These are phyloP conservation scores for Lupinus albus DNA, from an alignment of 306 rosid species.

Conservation along the genomic window DNA sequence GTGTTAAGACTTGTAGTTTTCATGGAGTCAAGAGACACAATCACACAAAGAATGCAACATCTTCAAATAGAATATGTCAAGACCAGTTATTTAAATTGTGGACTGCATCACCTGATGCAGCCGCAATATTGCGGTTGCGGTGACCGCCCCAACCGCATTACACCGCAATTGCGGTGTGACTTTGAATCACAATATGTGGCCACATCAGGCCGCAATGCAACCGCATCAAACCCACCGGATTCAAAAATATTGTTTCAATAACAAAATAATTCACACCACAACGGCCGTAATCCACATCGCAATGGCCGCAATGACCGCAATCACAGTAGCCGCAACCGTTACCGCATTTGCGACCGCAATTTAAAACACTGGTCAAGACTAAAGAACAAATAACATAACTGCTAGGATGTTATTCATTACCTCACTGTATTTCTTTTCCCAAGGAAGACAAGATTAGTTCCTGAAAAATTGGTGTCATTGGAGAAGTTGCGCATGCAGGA, in stretches of 20 bases:
- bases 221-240: too few species aligned
- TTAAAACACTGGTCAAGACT: slow-evolving; percentile 13
- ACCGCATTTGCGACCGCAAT: too few species aligned
- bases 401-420: slow-evolving; percentile 44
- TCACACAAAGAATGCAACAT: background rate
- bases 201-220: too few species aligned
- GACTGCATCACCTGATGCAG: background rate
- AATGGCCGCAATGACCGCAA: too few species aligned
- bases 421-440: slow-evolving; percentile 49
- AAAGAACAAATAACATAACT: slow-evolving; percentile 26
- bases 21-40: slow-evolving; percentile 9
- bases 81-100: background rate
- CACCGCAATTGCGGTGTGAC: too few species aligned
- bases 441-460: slow-evolving; percentile 45
- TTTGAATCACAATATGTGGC: too few species aligned
- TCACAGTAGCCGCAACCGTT: too few species aligned
- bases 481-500: slow-evolving; percentile 46
- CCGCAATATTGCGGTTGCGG: too few species aligned
- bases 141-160: too few species aligned
- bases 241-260: too few species aligned
- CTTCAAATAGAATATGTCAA: slow-evolving; percentile 6
- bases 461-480: slow-evolving; percentile 39
- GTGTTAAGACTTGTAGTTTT: background rate
- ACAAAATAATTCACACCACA: too few species aligned
- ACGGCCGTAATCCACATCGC: too few species aligned